These are phyloP conservation scores for Malus fusca DNA, from an alignment of 306 rosid genomes.

Conservation along the genomic window DNA sequence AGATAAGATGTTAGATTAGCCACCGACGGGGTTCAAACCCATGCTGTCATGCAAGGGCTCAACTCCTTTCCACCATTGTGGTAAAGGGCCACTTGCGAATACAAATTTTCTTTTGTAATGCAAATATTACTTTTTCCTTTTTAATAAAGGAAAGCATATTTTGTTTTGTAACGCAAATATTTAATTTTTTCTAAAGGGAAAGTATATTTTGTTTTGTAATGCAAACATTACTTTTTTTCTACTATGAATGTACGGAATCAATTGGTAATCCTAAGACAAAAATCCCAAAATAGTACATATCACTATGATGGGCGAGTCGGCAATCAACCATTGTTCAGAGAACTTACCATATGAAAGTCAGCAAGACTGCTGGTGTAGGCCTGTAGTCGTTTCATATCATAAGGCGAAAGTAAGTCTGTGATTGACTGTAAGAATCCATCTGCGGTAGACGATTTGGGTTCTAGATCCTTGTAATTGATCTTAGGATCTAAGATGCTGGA, in stretches of 20 bases:
- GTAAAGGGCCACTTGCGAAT: too few species aligned
- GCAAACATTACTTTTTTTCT: background rate
- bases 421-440: constrained; percentile 47
- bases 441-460: constrained; percentile 18
- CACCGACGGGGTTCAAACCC: too few species aligned
- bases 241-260: background rate
- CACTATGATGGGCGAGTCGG: background rate
- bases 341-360: constrained; percentile 83
- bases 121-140: too few species aligned
- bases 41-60: too few species aligned
- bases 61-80: too few species aligned
- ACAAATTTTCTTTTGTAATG: too few species aligned
- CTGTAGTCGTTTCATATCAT: constrained; percentile 90
- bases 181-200: too few species aligned
- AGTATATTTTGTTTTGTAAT: background rate
- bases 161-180: too few species aligned
- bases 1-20: too few species aligned
- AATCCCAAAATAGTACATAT: background rate
- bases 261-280: background rate
- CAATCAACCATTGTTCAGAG: background rate
- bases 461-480: constrained; percentile 56
- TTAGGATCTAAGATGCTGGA: constrained; percentile 86
- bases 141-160: too few species aligned
- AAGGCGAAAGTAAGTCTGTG: constrained; percentile 51
- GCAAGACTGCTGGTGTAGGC: constrained; percentile 75